Conservation (phyloP, 352 stramenopile genomes). For the Pythium scleroteichum region DNA sequence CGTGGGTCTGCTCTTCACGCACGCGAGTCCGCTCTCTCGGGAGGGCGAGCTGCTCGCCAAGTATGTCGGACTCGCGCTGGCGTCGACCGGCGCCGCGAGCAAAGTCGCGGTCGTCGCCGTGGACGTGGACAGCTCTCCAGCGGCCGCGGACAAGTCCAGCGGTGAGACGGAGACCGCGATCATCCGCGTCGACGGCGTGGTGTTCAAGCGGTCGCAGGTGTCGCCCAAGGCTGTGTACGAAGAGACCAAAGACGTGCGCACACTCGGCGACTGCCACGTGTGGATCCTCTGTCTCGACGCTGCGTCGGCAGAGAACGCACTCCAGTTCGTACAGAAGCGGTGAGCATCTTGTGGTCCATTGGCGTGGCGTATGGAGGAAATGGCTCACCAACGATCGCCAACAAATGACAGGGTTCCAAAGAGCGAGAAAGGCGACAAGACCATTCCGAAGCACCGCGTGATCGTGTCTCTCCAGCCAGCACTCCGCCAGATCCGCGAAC, state of each 20-base stretch:
- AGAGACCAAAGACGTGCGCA: slow-evolving; percentile 37
- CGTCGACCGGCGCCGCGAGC: slow-evolving; percentile 43
- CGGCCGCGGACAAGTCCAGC: no score
- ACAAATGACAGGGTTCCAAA: background rate
- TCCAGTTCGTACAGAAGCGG: slow-evolving; percentile 54
- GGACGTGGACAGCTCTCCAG: slow-evolving; percentile 16
- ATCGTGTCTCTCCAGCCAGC: slow-evolving; percentile 68
- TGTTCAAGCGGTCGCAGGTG: slow-evolving; percentile 38
- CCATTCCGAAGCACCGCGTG: slow-evolving; percentile 40
- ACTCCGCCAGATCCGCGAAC: slow-evolving; percentile 52
- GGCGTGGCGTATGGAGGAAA: background rate
- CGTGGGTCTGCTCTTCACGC: slow-evolving; percentile 63
- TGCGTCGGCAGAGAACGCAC: slow-evolving; percentile 34
- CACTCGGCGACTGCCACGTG: slow-evolving; percentile 51
- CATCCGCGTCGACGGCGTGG: slow-evolving; percentile 48
- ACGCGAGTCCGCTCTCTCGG: slow-evolving; percentile 40
- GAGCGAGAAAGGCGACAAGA: slow-evolving; percentile 22
- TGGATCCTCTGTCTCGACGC: slow-evolving; percentile 67
- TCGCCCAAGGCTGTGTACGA: slow-evolving; percentile 32
- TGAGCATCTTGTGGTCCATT: slow-evolving; percentile 4
- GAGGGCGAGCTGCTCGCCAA: slow-evolving; percentile 62
- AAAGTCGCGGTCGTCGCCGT: slow-evolving; percentile 48
- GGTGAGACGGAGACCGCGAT: slow-evolving; percentile 19
- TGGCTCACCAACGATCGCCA: no score
- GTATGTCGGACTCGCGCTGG: slow-evolving; percentile 62